phyloP scores from a whole-genome alignment of 2,329 filamentous ascomycete genomes.

The Cladophialophora yegresii region DNA sequence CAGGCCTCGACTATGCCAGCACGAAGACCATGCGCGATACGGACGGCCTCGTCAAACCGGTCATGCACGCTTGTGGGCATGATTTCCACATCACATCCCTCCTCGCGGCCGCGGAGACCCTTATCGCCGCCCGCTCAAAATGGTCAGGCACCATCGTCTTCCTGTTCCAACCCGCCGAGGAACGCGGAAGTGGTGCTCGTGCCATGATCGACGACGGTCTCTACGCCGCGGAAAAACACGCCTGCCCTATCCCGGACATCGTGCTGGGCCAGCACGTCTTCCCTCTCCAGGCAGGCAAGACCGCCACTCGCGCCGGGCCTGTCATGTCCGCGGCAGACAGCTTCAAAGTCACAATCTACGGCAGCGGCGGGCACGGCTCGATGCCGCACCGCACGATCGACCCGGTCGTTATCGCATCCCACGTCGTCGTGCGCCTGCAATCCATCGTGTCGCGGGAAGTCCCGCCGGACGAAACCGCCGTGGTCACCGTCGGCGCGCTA shows the following conservation, averaged over 20 bases:
- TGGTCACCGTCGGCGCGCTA: conserved; percentile 61
- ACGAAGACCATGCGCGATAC: conserved; percentile 49
- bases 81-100: conserved; percentile 62
- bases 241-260: conserved; percentile 57
- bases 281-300: conserved; percentile 45
- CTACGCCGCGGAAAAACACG: conserved; percentile 44
- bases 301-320: conserved; percentile 45
- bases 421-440: conserved; percentile 60
- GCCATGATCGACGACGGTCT: conserved; percentile 64
- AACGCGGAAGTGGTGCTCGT: conserved; percentile 63
- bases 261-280: conserved; percentile 61
- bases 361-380: conserved; percentile 60
- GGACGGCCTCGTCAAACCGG: conserved; percentile 55
- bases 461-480: conserved; percentile 56
- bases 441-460: conserved; percentile 60
- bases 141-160: conserved; percentile 67
- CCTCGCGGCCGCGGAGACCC: conserved; percentile 55
- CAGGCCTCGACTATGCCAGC: conserved; percentile 53
- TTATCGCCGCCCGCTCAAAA: conserved; percentile 47
- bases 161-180: conserved; percentile 69
- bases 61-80: conserved; percentile 64
- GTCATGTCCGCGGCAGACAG: conserved; percentile 51
- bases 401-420: conserved; percentile 60
- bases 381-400: conserved; percentile 60
- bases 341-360: conserved; percentile 58